These are phyloP conservation scores for Hypoxylon sp. DNA, from an alignment of 2,329 filamentous ascomycete species.

Conservation along the genomic window DNA sequence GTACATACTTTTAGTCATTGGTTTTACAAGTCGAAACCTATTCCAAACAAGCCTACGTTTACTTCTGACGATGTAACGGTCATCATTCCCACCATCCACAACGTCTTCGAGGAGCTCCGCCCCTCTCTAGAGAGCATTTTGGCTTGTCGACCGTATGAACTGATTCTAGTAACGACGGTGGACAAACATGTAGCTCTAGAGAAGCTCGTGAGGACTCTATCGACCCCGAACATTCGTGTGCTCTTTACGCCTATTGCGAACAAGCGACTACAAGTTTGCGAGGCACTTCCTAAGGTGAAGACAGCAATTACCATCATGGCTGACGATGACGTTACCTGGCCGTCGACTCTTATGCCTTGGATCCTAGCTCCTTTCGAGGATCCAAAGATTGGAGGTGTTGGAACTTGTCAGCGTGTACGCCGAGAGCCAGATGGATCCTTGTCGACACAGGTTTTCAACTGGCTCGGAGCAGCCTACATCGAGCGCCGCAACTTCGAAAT, in stretches of 20 bases:
- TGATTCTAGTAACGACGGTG: conserved; percentile 90
- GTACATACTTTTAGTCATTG: conserved; percentile 90
- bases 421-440: conserved; percentile 74
- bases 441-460: conserved; percentile 81
- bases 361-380: conserved; percentile 94
- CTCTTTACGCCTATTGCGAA: conserved; percentile 88
- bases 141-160: conserved; percentile 75
- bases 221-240: conserved; percentile 76
- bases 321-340: conserved; percentile 97
- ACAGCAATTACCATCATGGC: conserved; percentile 92
- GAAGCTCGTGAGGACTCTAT: conserved; percentile 74
- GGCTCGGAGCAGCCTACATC: conserved; percentile 91
- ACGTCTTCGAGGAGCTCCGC: conserved; percentile 85
- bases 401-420: conserved; percentile 89
- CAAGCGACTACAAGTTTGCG: conserved; percentile 93
- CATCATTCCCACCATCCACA: conserved; percentile 93
- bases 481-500: conserved; percentile 97
- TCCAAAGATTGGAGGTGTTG: conserved; percentile 86
- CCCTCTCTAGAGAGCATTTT: conserved; percentile 85
- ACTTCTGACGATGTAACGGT: conserved; percentile 90
- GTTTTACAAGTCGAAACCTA: conserved; percentile 87
- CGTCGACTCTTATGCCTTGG: conserved; percentile 87
- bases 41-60: conserved; percentile 84
- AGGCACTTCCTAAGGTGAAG: conserved; percentile 86
- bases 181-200: conserved; percentile 80